These are phyloP conservation scores for Mortierella sp. DNA, from an alignment of 371 early-diverging fungal species.

Conservation along the genomic window DNA sequence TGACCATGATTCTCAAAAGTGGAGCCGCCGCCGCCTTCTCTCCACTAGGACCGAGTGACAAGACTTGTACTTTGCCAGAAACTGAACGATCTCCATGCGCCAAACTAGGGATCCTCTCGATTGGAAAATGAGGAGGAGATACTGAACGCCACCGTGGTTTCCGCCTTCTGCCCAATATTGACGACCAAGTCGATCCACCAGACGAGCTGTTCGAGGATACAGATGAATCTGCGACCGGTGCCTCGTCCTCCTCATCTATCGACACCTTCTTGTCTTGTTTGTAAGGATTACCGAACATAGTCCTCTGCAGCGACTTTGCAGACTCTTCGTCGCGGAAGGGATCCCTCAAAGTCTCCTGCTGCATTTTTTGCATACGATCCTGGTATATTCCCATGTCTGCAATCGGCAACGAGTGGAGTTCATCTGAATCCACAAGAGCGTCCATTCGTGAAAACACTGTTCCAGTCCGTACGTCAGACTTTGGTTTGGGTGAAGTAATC, in stretches of 20 bases:
- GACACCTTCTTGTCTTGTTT: constrained; percentile 53
- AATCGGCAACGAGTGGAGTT: constrained; percentile 71
- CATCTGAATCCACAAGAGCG: constrained; percentile 56
- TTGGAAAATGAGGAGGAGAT: constrained; percentile 45
- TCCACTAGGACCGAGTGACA: constrained; percentile 21
- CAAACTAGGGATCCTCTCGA: constrained; percentile 43
- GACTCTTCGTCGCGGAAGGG: constrained; percentile 74
- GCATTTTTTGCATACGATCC: constrained; percentile 59
- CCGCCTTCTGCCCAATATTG: constrained; percentile 42
- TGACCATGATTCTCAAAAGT: constrained; percentile 24
- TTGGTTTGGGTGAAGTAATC: constrained; percentile 2
- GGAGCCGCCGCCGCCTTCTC: constrained; percentile 5
- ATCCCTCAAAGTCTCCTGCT: constrained; percentile 63
- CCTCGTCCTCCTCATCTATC: constrained; percentile 50
- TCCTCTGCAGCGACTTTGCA: constrained; percentile 57
- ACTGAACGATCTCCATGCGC: constrained; percentile 27
- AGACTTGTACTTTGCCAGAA: constrained; percentile 28
- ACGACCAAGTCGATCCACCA: constrained; percentile 44
- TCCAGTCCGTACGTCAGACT: constrained; percentile 1
- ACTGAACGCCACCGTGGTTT: constrained; percentile 49
- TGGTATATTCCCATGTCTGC: constrained; percentile 75
- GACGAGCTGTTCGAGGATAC: constrained; percentile 27
- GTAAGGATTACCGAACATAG: constrained; percentile 83
- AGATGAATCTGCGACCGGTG: constrained; percentile 30
- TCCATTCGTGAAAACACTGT: constrained; percentile 25